Base-by-base conservation (phyloP, 1,284 basidiomycete genomes). In the Ceratobasidium sp. region DNA sequence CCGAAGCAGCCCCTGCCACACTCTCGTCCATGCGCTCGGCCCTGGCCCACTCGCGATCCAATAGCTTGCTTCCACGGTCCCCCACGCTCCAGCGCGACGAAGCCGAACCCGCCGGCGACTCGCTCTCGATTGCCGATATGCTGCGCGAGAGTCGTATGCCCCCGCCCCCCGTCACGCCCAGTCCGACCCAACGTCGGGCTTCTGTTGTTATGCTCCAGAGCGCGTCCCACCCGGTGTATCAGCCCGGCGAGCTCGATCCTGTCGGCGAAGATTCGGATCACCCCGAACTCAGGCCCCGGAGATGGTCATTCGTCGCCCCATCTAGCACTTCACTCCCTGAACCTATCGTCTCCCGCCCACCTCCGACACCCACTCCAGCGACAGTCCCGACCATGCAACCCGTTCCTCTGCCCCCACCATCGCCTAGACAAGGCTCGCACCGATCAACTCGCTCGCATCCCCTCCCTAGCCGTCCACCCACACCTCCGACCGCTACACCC, bases 121-220 rank as follows among this genome's bases (percentile, higher is more conserved):
- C 83, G 13, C 88, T 92, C 54, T 87, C 86, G 40, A 83, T 93
- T 47, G 86, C 83, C 0, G 86, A 93, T 72, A 87, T 87, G 20
- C 79, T 93, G 20, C 75, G 89, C 69, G 91, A 93, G 78, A 93
- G 91, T 74, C 86, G 91, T 50, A 77, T 91, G 56, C 89, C 91
- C 8, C 88, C 90, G 13, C 91, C 90, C 10, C 80, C 81, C 42
- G 91, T 90, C 22, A n/a, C 25, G 17, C 35, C 45, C 17, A 35
- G 62, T 31, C 38, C n/a, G 8, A 34, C 60, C 4, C 31, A 50
- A 20, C 60, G 60, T 10, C 60, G 60, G 15, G 60, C 60, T 13
- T 52, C 47, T 6, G 60, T 65, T 5, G 60, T 65, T 8, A 65
- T 65, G 60, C 34, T 65, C 10, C 49, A 62, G 31, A 62, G 58